Evolutionary conservation across 2,329 filamentous ascomycete genomes (phyloP).

Genomic region (Fusarium nisikadoi): DNA sequence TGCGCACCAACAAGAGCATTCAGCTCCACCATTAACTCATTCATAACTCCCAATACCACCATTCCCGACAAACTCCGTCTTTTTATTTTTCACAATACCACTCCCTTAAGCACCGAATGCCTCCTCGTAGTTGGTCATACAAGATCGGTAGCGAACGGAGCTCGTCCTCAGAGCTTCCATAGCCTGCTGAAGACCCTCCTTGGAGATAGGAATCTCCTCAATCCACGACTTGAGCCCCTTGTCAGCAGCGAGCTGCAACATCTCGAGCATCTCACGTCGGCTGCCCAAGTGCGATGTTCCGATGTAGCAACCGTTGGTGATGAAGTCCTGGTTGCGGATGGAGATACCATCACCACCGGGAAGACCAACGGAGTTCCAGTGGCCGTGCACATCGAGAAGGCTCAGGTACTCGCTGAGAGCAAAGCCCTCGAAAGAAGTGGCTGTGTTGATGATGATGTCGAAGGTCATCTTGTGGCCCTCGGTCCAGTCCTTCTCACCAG

Average conservation of each 20-base stretch:
- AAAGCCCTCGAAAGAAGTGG: constrained; percentile 75
- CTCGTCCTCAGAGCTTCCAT: constrained; percentile 76
- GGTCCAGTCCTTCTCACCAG: constrained; percentile 67
- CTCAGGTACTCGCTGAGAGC: constrained; percentile 78
- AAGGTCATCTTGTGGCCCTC: constrained; percentile 70
- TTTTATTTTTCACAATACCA: background rate
- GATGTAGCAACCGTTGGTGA: constrained; percentile 78
- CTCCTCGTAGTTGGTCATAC: constrained; percentile 76
- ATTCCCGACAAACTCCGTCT: constrained; percentile 7
- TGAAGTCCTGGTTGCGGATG: constrained; percentile 79
- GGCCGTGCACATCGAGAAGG: constrained; percentile 83
- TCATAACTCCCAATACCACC: constrained; percentile 13
- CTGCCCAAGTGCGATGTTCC: constrained; percentile 77
- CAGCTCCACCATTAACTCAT: constrained; percentile 27
- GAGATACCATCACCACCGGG: constrained; percentile 79
- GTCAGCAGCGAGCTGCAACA: constrained; percentile 77
- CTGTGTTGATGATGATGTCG: constrained; percentile 81
- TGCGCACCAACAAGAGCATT: constrained; percentile 11
- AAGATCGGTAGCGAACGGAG: constrained; percentile 80
- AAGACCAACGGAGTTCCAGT: constrained; percentile 82
- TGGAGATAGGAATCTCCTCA: constrained; percentile 78
- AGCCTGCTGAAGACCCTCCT: constrained; percentile 75
- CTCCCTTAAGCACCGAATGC: constrained; percentile 64
- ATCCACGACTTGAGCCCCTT: constrained; percentile 78
- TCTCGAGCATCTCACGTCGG: constrained; percentile 74